phyloP scores from a whole-genome alignment of 768 basidiomycete species.

The Solioccasus polychromus region DNA sequence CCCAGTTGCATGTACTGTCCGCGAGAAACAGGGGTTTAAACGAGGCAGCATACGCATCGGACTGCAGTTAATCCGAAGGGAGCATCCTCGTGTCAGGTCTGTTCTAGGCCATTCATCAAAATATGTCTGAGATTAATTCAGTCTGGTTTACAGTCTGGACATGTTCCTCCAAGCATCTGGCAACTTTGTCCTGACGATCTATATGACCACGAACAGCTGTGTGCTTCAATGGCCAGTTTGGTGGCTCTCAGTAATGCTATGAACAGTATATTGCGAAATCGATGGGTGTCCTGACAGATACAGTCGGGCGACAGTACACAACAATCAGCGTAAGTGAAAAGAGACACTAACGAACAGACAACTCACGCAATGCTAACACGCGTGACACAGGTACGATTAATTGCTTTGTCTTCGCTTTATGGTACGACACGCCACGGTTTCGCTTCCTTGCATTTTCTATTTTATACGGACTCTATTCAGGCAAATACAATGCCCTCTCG shows the following conservation, averaged over 20 bases:
- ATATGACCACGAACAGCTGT: conserved; percentile 1
- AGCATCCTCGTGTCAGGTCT: conserved; percentile 4
- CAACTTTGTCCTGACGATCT: conserved; percentile 1
- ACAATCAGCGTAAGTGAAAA: neutral
- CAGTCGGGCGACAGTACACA: conserved; percentile 1
- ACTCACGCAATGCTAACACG: too few relatives aligned
- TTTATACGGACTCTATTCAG: neutral
- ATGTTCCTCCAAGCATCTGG: neutral
- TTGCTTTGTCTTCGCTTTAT: too few relatives aligned
- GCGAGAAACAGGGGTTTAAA: neutral
- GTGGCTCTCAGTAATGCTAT: conserved; percentile 1
- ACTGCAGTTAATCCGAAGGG: neutral
- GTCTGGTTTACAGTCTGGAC: neutral
- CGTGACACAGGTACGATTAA: too few relatives aligned
- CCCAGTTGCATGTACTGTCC: neutral
- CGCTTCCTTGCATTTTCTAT: neutral
- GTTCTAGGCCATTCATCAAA: neutral
- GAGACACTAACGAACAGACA: too few relatives aligned
- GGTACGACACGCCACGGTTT: neutral
- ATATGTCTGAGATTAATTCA: neutral
- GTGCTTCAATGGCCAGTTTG: neutral
- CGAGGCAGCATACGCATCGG: neutral
- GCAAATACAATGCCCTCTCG: conserved; percentile 1
- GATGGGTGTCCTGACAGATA: conserved; percentile 3
- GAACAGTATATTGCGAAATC: neutral